Evolutionary conservation across 345 rosid genomes (phyloP).

Genomic region (Salix dunnii): DNA sequence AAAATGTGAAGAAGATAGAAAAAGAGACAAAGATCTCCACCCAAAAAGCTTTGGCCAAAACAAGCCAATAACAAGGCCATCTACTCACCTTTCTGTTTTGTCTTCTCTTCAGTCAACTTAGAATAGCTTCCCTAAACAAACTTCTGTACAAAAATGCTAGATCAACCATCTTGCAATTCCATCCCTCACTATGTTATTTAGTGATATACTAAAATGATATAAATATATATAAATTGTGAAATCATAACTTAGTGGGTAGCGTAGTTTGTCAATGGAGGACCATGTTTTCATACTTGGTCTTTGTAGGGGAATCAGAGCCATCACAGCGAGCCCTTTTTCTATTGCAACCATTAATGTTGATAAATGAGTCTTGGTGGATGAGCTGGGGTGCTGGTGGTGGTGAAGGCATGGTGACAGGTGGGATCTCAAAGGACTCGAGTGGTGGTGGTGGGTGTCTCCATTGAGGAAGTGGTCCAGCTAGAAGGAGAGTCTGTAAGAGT

Average conservation of each 20-base stretch:
- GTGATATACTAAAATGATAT: constrained; percentile 28
- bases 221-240: constrained; percentile 5
- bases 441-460: constrained; percentile 99
- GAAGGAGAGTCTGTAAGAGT: constrained; percentile 80
- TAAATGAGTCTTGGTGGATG: constrained; percentile 46
- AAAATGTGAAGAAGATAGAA: constrained; percentile 9
- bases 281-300: constrained; percentile 61
- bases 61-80: constrained; percentile 19
- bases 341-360: constrained; percentile 23
- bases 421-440: constrained; percentile 85
- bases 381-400: constrained; percentile 41
- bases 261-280: constrained; percentile 55
- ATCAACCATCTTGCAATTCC: constrained; percentile 27
- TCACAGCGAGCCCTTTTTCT: constrained; percentile 66
- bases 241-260: constrained; percentile 1
- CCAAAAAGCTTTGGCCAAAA: constrained; percentile 17
- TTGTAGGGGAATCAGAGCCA: constrained; percentile 49
- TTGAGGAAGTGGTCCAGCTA: constrained; percentile 94
- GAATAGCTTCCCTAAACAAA: constrained; percentile 27
- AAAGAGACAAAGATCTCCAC: constrained; percentile 11
- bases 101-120: constrained; percentile 17
- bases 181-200: constrained; percentile 24
- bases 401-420: constrained; percentile 75
- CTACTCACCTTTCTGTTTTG: constrained; percentile 22
- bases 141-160: constrained; percentile 44